Conservation (phyloP, 257 asterid species). For the Nicotiana tabacum region DNA sequence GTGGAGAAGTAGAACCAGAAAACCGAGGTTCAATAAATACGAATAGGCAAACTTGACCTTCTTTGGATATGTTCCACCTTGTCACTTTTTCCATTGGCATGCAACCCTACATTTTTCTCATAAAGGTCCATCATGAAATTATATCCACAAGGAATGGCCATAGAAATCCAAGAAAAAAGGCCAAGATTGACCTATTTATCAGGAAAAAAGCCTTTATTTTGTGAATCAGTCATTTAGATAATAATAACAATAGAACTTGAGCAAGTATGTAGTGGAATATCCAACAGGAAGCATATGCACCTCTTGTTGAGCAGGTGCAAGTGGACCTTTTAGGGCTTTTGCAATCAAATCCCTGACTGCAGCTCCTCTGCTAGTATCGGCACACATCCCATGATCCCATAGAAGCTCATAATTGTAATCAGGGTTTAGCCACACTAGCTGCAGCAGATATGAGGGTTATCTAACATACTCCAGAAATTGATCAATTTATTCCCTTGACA, state of each 20-base stretch:
- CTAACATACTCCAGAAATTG: neutral
- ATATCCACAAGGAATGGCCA: slow-evolving; percentile 6
- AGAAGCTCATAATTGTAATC: slow-evolving; percentile 76
- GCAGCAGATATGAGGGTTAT: slow-evolving; percentile 17
- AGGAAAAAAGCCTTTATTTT: neutral
- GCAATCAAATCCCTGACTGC: slow-evolving; percentile 88
- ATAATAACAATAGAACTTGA: neutral
- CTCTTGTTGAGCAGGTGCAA: slow-evolving; percentile 88
- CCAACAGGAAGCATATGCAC: slow-evolving; percentile 25
- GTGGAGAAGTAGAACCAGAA: neutral
- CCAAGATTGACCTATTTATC: neutral
- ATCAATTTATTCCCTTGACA: slow-evolving; percentile 4
- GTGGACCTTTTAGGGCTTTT: slow-evolving; percentile 89
- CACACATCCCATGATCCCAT: slow-evolving; percentile 98
- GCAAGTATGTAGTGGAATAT: neutral
- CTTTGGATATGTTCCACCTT: neutral
- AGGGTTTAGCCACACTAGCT: slow-evolving; percentile 93
- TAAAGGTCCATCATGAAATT: neutral
- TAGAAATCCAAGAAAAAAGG: neutral
- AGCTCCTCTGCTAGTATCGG: slow-evolving; percentile 94
- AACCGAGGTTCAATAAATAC: neutral
- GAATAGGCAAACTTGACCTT: neutral
- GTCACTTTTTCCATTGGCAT: neutral
- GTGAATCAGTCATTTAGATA: neutral
- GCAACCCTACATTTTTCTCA: neutral